phyloP scores from a whole-genome alignment of 2,329 filamentous ascomycete genomes.

The Blastomyces gilchristii region DNA sequence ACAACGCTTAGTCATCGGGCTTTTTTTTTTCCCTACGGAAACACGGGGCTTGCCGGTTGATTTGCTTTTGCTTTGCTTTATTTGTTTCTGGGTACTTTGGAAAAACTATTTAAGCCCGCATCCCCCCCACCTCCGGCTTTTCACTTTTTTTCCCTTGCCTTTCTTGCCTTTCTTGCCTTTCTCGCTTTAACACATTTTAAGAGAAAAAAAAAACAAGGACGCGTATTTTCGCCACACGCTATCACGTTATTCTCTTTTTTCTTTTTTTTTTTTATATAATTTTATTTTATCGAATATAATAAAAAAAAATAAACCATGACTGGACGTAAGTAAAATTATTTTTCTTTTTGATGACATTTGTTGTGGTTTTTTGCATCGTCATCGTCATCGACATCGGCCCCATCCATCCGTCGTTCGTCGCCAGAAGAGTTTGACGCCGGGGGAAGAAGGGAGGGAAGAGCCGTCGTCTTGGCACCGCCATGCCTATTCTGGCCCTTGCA shows the following conservation, averaged over 20 bases:
- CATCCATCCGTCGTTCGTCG: neutral
- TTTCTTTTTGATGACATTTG: constrained; percentile 7
- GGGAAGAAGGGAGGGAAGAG: too few species aligned
- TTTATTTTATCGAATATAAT: constrained; percentile 1
- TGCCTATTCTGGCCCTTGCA: neutral
- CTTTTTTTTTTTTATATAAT: constrained; percentile 14
- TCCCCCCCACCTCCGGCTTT: too few species aligned
- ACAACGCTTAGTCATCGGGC: neutral
- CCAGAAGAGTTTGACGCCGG: too few species aligned
- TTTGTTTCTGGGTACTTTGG: too few species aligned
- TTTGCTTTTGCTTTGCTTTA: neutral
- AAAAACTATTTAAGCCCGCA: constrained; percentile 15
- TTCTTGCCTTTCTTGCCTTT: constrained; percentile 6
- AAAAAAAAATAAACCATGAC: constrained; percentile 22
- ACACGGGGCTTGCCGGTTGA: neutral
- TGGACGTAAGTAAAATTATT: constrained; percentile 29
- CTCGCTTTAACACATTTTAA: neutral
- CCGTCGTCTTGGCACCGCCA: neutral
- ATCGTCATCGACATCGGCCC: constrained; percentile 7
- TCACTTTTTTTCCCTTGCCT: too few species aligned
- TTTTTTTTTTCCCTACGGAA: too few species aligned
- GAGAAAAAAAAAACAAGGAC: neutral
- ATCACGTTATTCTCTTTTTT: constrained; percentile 7
- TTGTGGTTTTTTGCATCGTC: neutral
- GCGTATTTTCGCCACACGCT: constrained; percentile 11